Base-by-base conservation (phyloP, 345 rosid genomes). In the Eucalyptus caleyi region DNA sequence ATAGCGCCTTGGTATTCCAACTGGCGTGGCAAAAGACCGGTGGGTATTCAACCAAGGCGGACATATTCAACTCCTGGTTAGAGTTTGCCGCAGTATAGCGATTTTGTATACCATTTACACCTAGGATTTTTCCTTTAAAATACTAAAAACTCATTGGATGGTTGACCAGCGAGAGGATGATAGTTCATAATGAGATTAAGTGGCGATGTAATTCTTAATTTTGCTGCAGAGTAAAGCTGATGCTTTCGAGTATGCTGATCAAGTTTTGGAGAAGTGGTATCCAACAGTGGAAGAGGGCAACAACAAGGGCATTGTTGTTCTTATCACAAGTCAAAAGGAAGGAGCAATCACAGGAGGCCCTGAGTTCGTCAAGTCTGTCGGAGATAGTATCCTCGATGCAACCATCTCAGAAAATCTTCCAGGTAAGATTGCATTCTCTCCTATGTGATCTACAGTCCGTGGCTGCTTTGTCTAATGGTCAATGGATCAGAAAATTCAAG, bases 321-420 rank as follows among this genome's bases (percentile, higher is more conserved):
- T 98, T 81, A 93, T 98, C 65, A 97, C 99, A 49, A 97, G 98
- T 88, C 99, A 98, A 90, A 98, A 98, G 90, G 99, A 98, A 93
- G 99, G 99, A 42, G 99, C 99, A 65, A 92, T 98, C 86, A 97
- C 98, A 1, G 99, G 99, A n/a, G 99, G 99, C 69, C 99, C 99
- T 47, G 97, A 95, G 88, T 98, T 98, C 77, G 50, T 96, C 50
- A 91, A 97, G 95, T 98, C 99, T 13, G 95, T 98, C 8, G 99
- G 99, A 86, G 99, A 97, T 92, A 92, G 82, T 11, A 88, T 98
- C 91, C 97, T 98, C 16, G 99, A 98, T 91, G 96, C 99, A 86
- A 96, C 98, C 6, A 95, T 98, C 54, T 94, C 99, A 0, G 99
- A 98, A 88, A 98, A 98, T 91, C 98, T 98, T 91, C 99, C 99